Percentiles rank a stretch among this genome's conserved stretches.
Conservation (phyloP, 2,329 filamentous ascomycete genomes). For the Falciphora oryzae region DNA sequence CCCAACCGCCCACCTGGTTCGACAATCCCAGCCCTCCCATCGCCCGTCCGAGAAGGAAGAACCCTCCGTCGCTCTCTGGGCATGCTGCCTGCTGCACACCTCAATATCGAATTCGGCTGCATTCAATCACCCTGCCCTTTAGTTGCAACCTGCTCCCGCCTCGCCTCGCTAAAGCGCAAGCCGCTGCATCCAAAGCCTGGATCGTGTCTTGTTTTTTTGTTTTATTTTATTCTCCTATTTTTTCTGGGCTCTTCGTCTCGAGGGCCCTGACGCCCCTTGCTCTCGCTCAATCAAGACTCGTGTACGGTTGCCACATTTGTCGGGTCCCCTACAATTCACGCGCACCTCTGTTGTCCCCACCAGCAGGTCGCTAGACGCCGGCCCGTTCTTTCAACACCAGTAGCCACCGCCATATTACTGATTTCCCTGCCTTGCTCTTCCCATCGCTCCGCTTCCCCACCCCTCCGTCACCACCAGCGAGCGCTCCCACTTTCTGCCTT, state of each 20-base stretch:
- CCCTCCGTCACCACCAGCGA: constrained; percentile 7
- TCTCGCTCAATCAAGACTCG: neutral
- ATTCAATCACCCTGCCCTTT: neutral
- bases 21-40: neutral
- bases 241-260: neutral
- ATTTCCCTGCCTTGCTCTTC: constrained; percentile 8
- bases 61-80: neutral
- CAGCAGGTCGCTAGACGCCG: neutral
- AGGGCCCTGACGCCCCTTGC: neutral
- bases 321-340: neutral
- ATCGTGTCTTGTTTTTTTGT: neutral
- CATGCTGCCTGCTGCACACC: neutral
- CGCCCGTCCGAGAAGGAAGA: neutral
- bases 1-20: constrained; percentile 7
- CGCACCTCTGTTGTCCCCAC: neutral
- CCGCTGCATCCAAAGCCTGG: neutral
- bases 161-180: neutral
- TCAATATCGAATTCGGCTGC: neutral
- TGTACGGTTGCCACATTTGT: neutral
- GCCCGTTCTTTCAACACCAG: constrained; percentile 1
- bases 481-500: constrained; percentile 9
- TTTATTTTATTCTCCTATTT: neutral
- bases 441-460: constrained; percentile 9
- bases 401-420: constrained; percentile 10
- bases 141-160: neutral